These are phyloP conservation scores for Hibiscus syriacus DNA, from an alignment of 345 rosid species.

Conservation along the genomic window DNA sequence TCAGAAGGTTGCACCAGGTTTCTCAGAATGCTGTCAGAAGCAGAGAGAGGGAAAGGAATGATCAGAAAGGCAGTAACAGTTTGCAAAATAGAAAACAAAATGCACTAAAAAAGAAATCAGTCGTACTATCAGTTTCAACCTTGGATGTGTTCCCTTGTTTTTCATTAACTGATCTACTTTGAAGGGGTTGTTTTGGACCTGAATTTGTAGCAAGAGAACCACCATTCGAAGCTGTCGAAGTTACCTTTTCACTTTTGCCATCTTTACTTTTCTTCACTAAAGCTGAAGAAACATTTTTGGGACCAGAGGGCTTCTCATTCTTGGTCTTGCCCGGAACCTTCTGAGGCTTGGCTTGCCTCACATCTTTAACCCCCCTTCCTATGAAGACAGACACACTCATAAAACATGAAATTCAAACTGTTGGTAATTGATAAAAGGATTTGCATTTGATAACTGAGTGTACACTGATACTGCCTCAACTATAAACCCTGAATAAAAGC, in stretches of 20 bases:
- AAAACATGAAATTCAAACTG: slow-evolving; percentile 3
- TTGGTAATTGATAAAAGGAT: neutral
- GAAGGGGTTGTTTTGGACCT: too few species aligned
- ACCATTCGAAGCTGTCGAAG: slow-evolving; percentile 31
- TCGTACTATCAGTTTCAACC: slow-evolving; percentile 24
- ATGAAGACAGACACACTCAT: neutral
- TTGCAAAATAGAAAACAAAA: neutral
- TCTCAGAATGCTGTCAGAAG: slow-evolving; percentile 40
- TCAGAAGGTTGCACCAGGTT: too few species aligned
- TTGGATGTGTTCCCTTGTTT: slow-evolving; percentile 35
- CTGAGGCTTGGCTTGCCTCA: slow-evolving; percentile 27
- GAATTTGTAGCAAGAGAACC: too few species aligned
- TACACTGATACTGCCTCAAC: too few species aligned
- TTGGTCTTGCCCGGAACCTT: slow-evolving; percentile 41
- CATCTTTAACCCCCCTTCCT: slow-evolving; percentile 43
- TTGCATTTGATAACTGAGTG: too few species aligned
- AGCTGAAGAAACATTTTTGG: too few species aligned
- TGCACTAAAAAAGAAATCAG: neutral
- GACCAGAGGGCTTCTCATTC: too few species aligned
- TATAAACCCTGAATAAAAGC: too few species aligned
- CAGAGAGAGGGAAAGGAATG: slow-evolving; percentile 19
- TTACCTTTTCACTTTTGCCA: slow-evolving; percentile 31
- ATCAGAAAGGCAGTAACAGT: slow-evolving; percentile 19
- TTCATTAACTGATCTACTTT: too few species aligned
- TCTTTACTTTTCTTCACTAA: too few species aligned